These are phyloP conservation scores for Colletotrichum falcatum DNA, from an alignment of 2,329 filamentous ascomycete genomes.

Conservation along the genomic window DNA sequence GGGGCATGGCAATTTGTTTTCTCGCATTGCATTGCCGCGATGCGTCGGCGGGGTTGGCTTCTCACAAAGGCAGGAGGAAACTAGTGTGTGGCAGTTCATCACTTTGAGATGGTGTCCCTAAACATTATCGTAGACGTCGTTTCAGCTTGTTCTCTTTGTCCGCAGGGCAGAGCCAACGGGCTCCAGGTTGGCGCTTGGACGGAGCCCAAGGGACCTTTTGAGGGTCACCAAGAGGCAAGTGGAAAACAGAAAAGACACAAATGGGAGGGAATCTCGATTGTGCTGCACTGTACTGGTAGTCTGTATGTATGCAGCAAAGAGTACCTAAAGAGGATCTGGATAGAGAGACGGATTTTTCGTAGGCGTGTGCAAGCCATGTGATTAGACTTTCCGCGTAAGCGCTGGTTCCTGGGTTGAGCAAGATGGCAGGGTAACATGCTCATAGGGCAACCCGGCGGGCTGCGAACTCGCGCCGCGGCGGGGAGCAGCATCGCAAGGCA, in stretches of 20 bases:
- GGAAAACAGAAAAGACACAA: neutral
- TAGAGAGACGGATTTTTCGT: neutral
- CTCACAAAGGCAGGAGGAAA: neutral
- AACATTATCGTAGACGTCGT: constrained; percentile 30
- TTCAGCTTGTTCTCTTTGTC: constrained; percentile 25
- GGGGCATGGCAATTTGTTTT: constrained; percentile 24
- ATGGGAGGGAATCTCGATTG: neutral
- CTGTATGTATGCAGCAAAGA: neutral
- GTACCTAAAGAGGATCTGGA: neutral
- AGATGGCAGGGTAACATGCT: constrained; percentile 18
- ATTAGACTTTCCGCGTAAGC: constrained; percentile 28
- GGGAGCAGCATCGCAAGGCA: constrained; percentile 7
- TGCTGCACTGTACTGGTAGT: neutral
- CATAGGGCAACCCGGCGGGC: constrained; percentile 1
- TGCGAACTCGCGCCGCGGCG: neutral
- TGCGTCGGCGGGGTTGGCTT: constrained; percentile 9
- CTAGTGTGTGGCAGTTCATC: neutral
- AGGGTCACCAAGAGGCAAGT: neutral
- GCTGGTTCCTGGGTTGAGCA: neutral
- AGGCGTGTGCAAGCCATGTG: neutral
- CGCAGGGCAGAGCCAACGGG: neutral
- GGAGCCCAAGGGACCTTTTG: neutral
- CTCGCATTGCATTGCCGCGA: constrained; percentile 37
- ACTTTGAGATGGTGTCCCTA: constrained; percentile 22
- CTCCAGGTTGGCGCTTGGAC: neutral